These are phyloP conservation scores for Bromus sterilis DNA, from an alignment of 176 grass and related monocot genomes.

Conservation along the genomic window DNA sequence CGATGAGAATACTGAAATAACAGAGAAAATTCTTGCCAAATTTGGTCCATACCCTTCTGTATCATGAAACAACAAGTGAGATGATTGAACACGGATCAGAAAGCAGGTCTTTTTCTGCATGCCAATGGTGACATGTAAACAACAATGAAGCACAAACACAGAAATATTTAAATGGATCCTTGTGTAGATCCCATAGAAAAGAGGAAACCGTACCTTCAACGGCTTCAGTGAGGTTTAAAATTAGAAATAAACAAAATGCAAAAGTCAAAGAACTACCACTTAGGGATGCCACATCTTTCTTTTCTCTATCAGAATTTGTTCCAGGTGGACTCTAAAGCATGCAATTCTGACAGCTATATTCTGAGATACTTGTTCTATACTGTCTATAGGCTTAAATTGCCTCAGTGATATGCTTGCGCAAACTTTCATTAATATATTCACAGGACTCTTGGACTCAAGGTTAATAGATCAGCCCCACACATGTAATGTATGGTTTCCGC, in stretches of 20 bases:
- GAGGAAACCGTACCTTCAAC: not conserved
- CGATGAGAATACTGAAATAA: slow-evolving; percentile 23
- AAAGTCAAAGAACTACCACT: not conserved
- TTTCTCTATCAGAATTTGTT: not conserved
- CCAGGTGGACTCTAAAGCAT: not conserved
- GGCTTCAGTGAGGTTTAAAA: not conserved
- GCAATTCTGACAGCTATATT: not conserved
- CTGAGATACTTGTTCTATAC: not conserved
- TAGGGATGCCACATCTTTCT: not conserved
- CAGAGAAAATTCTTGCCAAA: slow-evolving; percentile 6
- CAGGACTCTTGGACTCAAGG: not conserved
- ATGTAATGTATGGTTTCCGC: not conserved
- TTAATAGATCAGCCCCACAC: not conserved
- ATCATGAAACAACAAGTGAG: slow-evolving; percentile 37
- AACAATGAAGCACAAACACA: slow-evolving; percentile 6
- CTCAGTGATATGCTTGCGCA: not conserved
- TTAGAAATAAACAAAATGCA: not conserved
- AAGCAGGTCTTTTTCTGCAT: slow-evolving; percentile 20
- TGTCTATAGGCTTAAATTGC: not conserved
- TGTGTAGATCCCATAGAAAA: not conserved
- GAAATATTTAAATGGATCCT: not conserved
- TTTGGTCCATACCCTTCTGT: slow-evolving; percentile 36
- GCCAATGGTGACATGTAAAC: slow-evolving; percentile 44
- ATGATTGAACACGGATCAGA: slow-evolving; percentile 24
- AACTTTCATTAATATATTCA: not conserved